Evolutionary conservation across 2,329 filamentous ascomycete species (phyloP), one percentile per base, ranked within the genome.

Genomic region (Didymella pinodella): DNA sequence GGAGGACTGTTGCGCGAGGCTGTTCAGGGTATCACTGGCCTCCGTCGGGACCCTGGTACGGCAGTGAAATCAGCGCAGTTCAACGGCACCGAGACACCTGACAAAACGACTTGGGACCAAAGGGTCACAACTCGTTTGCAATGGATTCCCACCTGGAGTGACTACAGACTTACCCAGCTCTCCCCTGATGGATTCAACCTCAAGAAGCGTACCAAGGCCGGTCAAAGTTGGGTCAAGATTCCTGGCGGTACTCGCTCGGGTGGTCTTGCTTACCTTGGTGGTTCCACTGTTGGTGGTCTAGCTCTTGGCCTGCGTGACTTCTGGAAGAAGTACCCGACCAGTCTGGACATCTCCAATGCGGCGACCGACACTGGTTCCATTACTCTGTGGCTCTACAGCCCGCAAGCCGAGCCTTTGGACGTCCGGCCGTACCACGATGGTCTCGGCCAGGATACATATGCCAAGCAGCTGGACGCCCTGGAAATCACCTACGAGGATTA

Each of bases 401-500:
- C 86, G 2, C 75, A 78, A 0, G 85, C 84, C 0, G 79, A 80
- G 29, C 85, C 85, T 0, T 74, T 88, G 49, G 86, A 88, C 36
- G 72, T 86, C 4, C 77, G 84, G 0, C 82, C 84, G 0, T 88
- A 83, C 56, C 86, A 88, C 46, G 85, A 88, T 59, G 83, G 84
- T 0, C 70, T 88, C 7, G 84, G 84, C 0, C 68, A 84, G 64
- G 80, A 86, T 43, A 84, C 80, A 0, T 88, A 87, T 57, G 78
- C 76, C 0, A 80, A 88, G 18, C 82, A 89, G 68, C 74, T 87
- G 0, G 85, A 87, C 57, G 86, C 85, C 1, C 78, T 88, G 0
- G 80, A 86, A 26, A 84, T 88, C 22, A 89, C 86, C 0, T 89
- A 89, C 57, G 86, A 89, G 59, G 86, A 88, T 60, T 88, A 80